Base-by-base conservation (phyloP, 805 yeast species). In the Cyberlindnera subsufficiens region DNA sequence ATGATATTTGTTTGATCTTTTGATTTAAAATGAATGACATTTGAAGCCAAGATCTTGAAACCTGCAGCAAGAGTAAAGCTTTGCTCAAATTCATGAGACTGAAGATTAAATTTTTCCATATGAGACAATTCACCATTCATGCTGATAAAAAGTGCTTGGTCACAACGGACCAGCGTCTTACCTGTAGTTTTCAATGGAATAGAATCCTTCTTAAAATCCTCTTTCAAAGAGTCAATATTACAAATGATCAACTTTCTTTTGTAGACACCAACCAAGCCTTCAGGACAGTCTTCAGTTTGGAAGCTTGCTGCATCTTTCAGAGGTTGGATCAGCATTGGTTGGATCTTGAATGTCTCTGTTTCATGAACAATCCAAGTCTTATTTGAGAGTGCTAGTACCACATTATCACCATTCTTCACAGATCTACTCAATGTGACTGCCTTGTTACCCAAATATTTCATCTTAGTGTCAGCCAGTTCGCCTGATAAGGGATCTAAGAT, bases 401-500 rank as follows among this genome's bases (percentile, higher is more conserved):
- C 54, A n/a, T 43, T 49, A 1, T 47, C 34, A 8, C 45, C 46
- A 14, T 48, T 41, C 14, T 42, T 19, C 5, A 32, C 42, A 1
- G 43, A 37, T n/a, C 49, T 53, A 14, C 42, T 48, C 13, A 89
- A 60, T 3, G 55, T 53, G 0, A 89, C 82, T 0, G 85, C 78
- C 33, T 71, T 70, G 0, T 85, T 72, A 0, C 98, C 98, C 25
- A 87, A 59, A 55, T 83, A 88, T 54, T 82, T 80, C 15, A 79
- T 77, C 52, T 83, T 69, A 1, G 88, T 76, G 49, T 83, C 82
- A 1, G 75, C 65, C 13, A 83, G 58, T 17, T 77, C 71, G 3
- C 96, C 96, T 4, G 82, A 68, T 5, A 65, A 53, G 0, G 59
- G 55, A 54, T 85, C 87, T 32, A 89, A 52, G 6, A 66, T 63